These are phyloP conservation scores for Yarrowia sp. DNA, from an alignment of 805 yeast genomes.

Conservation along the genomic window DNA sequence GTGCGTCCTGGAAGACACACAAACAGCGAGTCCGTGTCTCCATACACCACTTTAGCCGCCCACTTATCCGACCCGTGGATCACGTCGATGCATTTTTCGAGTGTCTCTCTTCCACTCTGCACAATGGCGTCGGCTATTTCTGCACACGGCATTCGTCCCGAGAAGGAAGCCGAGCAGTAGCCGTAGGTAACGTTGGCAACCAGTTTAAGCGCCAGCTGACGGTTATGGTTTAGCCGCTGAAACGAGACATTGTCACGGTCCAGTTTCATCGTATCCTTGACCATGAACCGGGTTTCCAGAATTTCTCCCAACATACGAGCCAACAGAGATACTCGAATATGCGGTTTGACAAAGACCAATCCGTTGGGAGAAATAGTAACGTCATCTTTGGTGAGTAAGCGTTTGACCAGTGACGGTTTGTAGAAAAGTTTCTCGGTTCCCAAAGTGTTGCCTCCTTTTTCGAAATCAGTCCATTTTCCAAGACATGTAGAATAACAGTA, in stretches of 20 bases:
- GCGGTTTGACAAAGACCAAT: constrained; percentile 69
- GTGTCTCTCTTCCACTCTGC: constrained; percentile 84
- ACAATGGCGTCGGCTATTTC: constrained; percentile 96
- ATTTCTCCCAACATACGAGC: constrained; percentile 87
- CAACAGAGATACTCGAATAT: constrained; percentile 71
- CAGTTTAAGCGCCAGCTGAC: constrained; percentile 86
- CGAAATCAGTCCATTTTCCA: constrained; percentile 49
- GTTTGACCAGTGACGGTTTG: constrained; percentile 62
- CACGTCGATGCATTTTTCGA: constrained; percentile 69
- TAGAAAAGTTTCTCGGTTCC: constrained; percentile 56
- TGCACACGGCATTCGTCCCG: constrained; percentile 97
- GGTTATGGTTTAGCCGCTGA: constrained; percentile 66
- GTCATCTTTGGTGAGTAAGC: constrained; percentile 57
- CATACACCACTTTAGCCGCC: constrained; percentile 94
- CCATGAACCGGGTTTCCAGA: constrained; percentile 76
- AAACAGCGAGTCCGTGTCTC: constrained; percentile 95
- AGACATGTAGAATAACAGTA: constrained; percentile 61
- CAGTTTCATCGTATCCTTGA: constrained; percentile 74
- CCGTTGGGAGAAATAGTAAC: constrained; percentile 87
- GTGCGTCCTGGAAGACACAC: constrained; percentile 87
- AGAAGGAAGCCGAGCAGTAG: constrained; percentile 90
- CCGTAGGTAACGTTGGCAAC: constrained; percentile 97
- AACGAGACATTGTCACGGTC: constrained; percentile 46
- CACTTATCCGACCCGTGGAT: constrained; percentile 68
- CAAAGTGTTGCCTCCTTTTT: constrained; percentile 49